phyloP scores from a whole-genome alignment of 2,329 filamentous ascomycete genomes.

The Claviceps humidiphila region DNA sequence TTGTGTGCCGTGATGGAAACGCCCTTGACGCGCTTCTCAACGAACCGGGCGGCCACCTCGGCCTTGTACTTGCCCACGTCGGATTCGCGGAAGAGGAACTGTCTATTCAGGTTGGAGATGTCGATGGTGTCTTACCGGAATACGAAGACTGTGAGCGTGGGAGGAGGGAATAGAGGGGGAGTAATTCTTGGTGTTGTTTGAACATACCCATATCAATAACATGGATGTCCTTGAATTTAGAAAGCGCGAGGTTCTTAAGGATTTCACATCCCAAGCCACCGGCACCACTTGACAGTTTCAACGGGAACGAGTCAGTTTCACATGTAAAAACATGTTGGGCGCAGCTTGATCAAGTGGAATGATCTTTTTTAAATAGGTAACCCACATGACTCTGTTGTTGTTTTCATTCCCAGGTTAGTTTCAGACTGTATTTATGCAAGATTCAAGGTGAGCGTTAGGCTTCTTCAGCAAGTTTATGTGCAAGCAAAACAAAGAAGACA shows the following conservation, averaged over 20 bases:
- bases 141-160: neutral
- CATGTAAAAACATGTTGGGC: neutral
- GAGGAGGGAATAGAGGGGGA: neutral
- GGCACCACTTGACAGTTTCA: conserved; percentile 52
- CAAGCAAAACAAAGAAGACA: neutral
- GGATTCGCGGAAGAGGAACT: conserved; percentile 84
- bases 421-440: neutral
- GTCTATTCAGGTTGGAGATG: conserved; percentile 92
- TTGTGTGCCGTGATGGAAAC: conserved; percentile 92
- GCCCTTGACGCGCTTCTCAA: conserved; percentile 77
- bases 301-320: neutral
- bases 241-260: conserved; percentile 87
- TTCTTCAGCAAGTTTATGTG: neutral
- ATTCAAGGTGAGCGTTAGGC: too few relatives aligned
- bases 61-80: conserved; percentile 94
- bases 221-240: conserved; percentile 92
- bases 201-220: conserved; percentile 93
- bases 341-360: too few relatives aligned
- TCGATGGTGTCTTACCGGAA: conserved; percentile 75
- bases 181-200: neutral
- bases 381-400: conserved; percentile 35
- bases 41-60: conserved; percentile 81
- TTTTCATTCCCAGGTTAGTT: neutral
- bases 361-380: conserved; percentile 6
- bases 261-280: conserved; percentile 94